Evolutionary conservation across 2,329 filamentous ascomycete genomes (phyloP).

Genomic region (Hypoxylon sp.): DNA sequence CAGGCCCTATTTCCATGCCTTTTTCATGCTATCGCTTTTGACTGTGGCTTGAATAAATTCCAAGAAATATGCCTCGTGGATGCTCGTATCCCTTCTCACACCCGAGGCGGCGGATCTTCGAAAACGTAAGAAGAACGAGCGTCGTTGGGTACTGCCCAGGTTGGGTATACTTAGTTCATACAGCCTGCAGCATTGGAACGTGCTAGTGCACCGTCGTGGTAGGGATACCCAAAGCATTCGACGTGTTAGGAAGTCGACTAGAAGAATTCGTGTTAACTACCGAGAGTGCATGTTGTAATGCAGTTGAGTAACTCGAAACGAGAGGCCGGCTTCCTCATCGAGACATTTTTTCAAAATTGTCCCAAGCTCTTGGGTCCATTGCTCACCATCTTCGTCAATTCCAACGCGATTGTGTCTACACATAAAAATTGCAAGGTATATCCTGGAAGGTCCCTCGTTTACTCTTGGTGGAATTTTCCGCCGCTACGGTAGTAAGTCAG

Average conservation of each 20-base stretch:
- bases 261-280: conserved; percentile 30
- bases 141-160: conserved; percentile 6
- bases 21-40: conserved; percentile 19
- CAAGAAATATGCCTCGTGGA: neutral
- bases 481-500: neutral
- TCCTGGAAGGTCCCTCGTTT: conserved; percentile 22
- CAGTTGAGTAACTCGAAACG: conserved; percentile 33
- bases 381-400: conserved; percentile 20
- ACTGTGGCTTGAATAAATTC: conserved; percentile 17
- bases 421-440: conserved; percentile 28
- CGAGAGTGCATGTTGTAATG: conserved; percentile 42
- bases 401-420: conserved; percentile 16
- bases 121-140: conserved; percentile 2
- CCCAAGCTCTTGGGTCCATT: conserved; percentile 39
- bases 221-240: conserved; percentile 32
- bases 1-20: conserved; percentile 20
- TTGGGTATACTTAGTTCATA: conserved; percentile 6
- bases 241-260: conserved; percentile 28
- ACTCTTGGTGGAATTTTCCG: conserved; percentile 18
- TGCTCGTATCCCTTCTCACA: neutral
- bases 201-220: conserved; percentile 26
- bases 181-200: conserved; percentile 11
- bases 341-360: conserved; percentile 32
- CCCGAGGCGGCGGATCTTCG: neutral
- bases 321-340: conserved; percentile 19